Evolutionary conservation across 148 eudicot genomes (phyloP), one percentile per base, ranked within the genome.

Genomic region (Fagopyrum tataricum): DNA sequence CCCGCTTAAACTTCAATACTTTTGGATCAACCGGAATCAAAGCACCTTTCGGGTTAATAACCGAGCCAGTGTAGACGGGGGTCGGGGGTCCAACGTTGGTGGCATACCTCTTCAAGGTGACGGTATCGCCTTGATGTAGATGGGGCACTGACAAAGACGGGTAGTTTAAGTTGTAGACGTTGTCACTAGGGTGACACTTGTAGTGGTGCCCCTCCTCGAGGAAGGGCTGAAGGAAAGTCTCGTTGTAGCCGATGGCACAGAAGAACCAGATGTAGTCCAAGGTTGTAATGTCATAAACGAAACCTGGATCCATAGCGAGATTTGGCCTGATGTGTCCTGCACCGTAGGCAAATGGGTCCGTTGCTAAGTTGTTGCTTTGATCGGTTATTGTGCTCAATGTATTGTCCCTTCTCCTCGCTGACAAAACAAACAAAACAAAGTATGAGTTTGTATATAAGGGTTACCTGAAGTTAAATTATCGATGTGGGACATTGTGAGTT

Each of bases 381-480:
- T 84, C 73, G 15, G 11, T 44, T 70, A 90, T 83, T 49, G 83
- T 88, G 4, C 44, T 42, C n/a, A 2, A 44, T 13, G 85, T 83
- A 84, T 88, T 90, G 76, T 88, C 96, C 48, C 76, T 81, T 4
- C 81, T 78, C 76, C 81, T 72, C 18, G 96, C 92, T 86, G 91
- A 13, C 15, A 51, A 26, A 53, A 18, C 6, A 31, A 31, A 31
- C 37, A 31, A 31, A 2, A 31, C 2, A 31, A 31, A 31, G 2
- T 31, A 31, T 3, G 37, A 31, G 37, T 31, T 31, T 31, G n/a
- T n/a, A 31, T 31, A 31, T 31, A 31, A 31, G 37, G 37, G 1
- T 31, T 31, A 31, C 0, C 37, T 31, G 2, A 31, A 31, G 37
- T 3, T 31, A 31, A 31, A 31, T 3, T 31, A 31, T 31, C 37